Base-by-base conservation (phyloP, 176 grass and related monocot species). In the Rhipidocladum racemiflorum region DNA sequence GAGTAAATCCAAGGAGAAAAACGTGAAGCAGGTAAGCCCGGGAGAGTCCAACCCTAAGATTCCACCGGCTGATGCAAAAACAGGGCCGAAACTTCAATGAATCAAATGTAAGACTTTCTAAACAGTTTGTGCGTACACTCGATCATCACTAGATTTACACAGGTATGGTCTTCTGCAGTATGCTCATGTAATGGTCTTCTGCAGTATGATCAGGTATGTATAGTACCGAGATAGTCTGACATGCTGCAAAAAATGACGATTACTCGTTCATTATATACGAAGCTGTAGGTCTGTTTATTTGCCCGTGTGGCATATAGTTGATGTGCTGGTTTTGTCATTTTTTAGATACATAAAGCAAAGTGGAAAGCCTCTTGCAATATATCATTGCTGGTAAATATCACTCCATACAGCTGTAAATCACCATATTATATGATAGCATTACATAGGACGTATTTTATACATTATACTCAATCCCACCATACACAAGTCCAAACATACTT, bases 1-100 rank as follows among this genome's bases (percentile, higher is more conserved):
- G 64, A 91, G 82, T 30, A 77, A 84, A 68, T 83, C 73, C 69
- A 85, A 54, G 50, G 51, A 83, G 66, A 63, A 82, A 28, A 57
- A 80, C 15, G 25, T 1, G 54, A 81, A 81, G 10, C 27, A 29
- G 29, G 65, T 23, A 55, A 55, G 64, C 35, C 9, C 45, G 7
- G 63, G 5, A 9, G 78, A 61, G 20, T 7, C 55, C 30, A 67
- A 34, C 43, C 35, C 0, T 68, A 76, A 87, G 51, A 18, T 9
- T 7, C 15, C 62, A 48, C 53, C 18, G 0, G 55, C 12, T 59
- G 81, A 79, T 30, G 23, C 78, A 70, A 89, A 80, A 40, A 18
- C n/a, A 76, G 56, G 23, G 11, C 66, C 24, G 66, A 14, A 77
- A 72, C 46, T 49, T 38, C 32, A 53, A 40, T 25, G 66, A 83